A percentile compares a stretch with the other conserved stretches of the same genome.
Evolutionary conservation across 495 filamentous ascomycete species (phyloP).

Genomic region (Annulohypoxylon bovei): DNA sequence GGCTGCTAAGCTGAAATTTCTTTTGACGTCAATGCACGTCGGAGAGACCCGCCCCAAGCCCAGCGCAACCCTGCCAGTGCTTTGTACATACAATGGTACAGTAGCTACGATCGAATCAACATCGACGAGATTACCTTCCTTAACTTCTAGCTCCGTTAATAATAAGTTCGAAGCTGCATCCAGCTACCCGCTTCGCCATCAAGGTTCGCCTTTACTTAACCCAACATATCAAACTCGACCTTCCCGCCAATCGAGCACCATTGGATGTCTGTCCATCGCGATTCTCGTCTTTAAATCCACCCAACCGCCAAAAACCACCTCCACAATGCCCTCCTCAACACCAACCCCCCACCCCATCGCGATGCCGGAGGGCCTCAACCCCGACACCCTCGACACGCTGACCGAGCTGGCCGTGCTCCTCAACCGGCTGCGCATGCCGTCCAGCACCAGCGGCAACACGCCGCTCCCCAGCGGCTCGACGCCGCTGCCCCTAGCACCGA

Average conservation of each 20-base stretch:
- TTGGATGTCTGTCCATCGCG: neutral
- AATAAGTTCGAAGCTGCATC: slow-evolving; percentile 22
- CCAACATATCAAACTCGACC: neutral
- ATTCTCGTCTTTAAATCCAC: neutral
- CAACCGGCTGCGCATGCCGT: slow-evolving; percentile 69
- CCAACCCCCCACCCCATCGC: slow-evolving; percentile 42
- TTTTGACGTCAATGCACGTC: slow-evolving; percentile 35
- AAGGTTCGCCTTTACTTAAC: slow-evolving; percentile 26
- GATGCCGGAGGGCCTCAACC: slow-evolving; percentile 60
- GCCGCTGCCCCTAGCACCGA: slow-evolving; percentile 26
- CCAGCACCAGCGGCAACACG: slow-evolving; percentile 25
- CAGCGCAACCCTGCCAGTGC: neutral
- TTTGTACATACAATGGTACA: slow-evolving; percentile 9
- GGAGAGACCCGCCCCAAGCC: slow-evolving; percentile 12
- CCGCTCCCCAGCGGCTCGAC: slow-evolving; percentile 11
- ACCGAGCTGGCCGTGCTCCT: slow-evolving; percentile 83
- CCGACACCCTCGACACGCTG: slow-evolving; percentile 82
- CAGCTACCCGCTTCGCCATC: slow-evolving; percentile 23
- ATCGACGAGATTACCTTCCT: slow-evolving; percentile 14
- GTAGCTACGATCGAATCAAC: slow-evolving; percentile 25
- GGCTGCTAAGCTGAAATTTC: slow-evolving; percentile 6
- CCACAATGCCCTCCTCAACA: slow-evolving; percentile 46
- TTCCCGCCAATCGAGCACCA: neutral
- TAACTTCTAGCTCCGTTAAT: slow-evolving; percentile 12
- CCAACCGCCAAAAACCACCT: neutral